Percentiles rank a stretch among this genome's conserved stretches.
Evolutionary conservation across 257 asterid species (phyloP).

Genomic region (Gentiana dahurica): DNA sequence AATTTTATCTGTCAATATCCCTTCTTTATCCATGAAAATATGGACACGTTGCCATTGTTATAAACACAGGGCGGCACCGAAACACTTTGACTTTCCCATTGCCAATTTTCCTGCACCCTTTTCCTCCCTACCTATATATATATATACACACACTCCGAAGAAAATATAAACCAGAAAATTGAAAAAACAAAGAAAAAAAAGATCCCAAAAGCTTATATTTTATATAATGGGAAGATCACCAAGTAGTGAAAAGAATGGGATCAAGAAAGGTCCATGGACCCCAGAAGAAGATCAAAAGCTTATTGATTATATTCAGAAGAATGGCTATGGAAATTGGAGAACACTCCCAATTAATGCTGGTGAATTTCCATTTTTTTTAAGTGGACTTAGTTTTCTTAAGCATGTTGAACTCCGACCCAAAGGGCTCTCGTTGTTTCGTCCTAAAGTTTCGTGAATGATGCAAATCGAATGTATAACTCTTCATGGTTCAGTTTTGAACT

Average conservation of each 20-base stretch:
- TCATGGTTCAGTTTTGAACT: too few species aligned
- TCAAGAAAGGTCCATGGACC: slow-evolving; percentile 91
- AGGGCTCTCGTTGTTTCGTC: too few species aligned
- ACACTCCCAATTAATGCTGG: slow-evolving; percentile 82
- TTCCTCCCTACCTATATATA: slow-evolving; percentile 7
- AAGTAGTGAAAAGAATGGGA: slow-evolving; percentile 72
- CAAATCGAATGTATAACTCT: too few species aligned
- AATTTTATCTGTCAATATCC: not conserved
- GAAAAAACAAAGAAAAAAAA: not conserved
- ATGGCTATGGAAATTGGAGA: slow-evolving; percentile 81
- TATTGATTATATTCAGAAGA: slow-evolving; percentile 42
- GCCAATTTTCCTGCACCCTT: not conserved
- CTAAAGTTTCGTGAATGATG: too few species aligned
- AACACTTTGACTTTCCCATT: slow-evolving; percentile 21
- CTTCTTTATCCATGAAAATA: slow-evolving; percentile 16
- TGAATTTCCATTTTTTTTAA: slow-evolving; percentile 1
- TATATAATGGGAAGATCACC: slow-evolving; percentile 63
- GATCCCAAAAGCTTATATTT: slow-evolving; percentile 9
- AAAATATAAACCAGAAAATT: too few species aligned
- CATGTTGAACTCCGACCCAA: too few species aligned
- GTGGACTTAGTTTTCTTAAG: too few species aligned
- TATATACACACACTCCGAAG: not conserved
- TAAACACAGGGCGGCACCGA: slow-evolving; percentile 73
- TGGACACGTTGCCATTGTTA: slow-evolving; percentile 71
- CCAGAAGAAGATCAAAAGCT: slow-evolving; percentile 74